Percentiles rank a stretch among this genome's conserved stretches.
Evolutionary conservation across 2,329 filamentous ascomycete genomes (phyloP).

Genomic region (Stagonosporopsis vannaccii): DNA sequence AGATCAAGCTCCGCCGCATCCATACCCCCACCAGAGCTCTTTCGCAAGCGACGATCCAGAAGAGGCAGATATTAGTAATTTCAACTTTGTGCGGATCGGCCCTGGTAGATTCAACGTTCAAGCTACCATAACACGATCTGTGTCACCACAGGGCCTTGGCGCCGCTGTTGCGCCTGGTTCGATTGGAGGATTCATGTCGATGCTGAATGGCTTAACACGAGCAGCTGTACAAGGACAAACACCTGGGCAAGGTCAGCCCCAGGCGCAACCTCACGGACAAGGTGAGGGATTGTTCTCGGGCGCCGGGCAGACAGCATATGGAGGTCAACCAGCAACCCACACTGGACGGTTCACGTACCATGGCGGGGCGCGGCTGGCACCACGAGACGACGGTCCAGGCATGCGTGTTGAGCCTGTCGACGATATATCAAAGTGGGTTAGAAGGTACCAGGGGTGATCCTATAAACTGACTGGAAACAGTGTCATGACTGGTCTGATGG

Average conservation of each 20-base stretch:
- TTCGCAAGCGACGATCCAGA: conserved; percentile 60
- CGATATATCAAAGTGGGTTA: conserved; percentile 49
- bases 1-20: conserved; percentile 31
- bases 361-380: conserved; percentile 52
- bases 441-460: conserved; percentile 47
- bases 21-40: conserved; percentile 56
- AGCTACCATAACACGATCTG: conserved; percentile 44
- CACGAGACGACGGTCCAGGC: conserved; percentile 61
- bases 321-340: conserved; percentile 21
- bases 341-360: conserved; percentile 42
- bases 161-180: conserved; percentile 31
- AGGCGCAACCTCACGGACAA: conserved; percentile 26
- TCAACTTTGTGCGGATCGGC: conserved; percentile 51
- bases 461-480: conserved; percentile 31
- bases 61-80: conserved; percentile 57
- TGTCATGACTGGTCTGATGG: conserved; percentile 44
- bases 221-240: conserved; percentile 33
- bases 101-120: conserved; percentile 46
- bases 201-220: conserved; percentile 56
- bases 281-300: conserved; percentile 25
- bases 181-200: conserved; percentile 54
- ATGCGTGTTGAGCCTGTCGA: conserved; percentile 55
- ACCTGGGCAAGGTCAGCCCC: conserved; percentile 3
- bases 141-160: conserved; percentile 33
- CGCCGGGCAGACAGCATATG: conserved; percentile 23